Base-by-base conservation (phyloP, 2,329 filamentous ascomycete genomes). In the Cadophora luteo-olivacea region DNA sequence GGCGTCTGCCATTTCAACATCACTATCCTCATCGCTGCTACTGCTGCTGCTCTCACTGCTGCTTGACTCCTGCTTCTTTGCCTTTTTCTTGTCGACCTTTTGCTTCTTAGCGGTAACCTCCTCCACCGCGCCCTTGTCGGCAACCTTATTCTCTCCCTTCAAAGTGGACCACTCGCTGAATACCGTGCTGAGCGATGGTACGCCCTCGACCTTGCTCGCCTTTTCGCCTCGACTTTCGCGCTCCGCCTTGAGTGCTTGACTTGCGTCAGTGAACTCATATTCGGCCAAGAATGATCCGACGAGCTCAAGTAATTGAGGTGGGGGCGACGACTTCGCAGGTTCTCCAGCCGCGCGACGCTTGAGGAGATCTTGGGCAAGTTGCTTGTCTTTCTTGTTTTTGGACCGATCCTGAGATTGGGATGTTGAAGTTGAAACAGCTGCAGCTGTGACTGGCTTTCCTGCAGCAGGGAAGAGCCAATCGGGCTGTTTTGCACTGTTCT, bases 241-340 rank as follows among this genome's bases (percentile, higher is more conserved):
- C 76, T 93, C 88, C 77, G 89, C 87, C 74, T 84, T 82, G 75
- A 93, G 90, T 5, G 87, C 85, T 68, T 84, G 81, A 75, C 86
- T 86, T 57, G 91, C 87, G 68, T 84, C 83, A 60, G 83, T 79
- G 75, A 92, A 91, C n/a, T 87, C 86, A 78, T 91, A 85, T 57
- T 90, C 85, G 52, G 84, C 84, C 61, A 94, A 83, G 78, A 93
- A 94, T 25, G 81, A 80, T 70, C 88, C 87, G 74, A 94, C 85
- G 19, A 92, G 82, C 69, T 89, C 86, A 76, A 94, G 82, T 45
- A 94, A 82, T 78, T 91, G 85, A 33, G 85, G 79, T 4, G 90
- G 85, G 32, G 87, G 84, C 58, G 81, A 78, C 33, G 78, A 49
- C 65, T 75, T 75, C 11, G 72, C 41, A 49, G 74, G 68, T 41